Percentiles rank a stretch among this genome's conserved stretches.
Evolutionary conservation across 2,329 filamentous ascomycete genomes (phyloP).

Genomic region (Claviceps sp.): DNA sequence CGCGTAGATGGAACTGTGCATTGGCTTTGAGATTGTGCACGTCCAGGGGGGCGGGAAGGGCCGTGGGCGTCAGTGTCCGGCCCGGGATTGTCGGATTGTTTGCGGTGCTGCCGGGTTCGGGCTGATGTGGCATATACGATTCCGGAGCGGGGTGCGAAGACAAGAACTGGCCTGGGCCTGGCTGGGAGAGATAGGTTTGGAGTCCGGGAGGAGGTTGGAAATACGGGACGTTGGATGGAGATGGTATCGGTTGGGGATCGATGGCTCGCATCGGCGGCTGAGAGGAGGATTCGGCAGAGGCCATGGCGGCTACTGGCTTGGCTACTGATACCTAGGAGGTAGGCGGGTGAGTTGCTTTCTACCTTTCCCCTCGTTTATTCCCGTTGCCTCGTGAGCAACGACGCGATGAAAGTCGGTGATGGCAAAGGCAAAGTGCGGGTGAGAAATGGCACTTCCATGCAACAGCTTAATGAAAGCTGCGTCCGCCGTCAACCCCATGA

Average conservation of each 20-base stretch:
- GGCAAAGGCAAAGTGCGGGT: too few species aligned
- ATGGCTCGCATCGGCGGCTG: slow-evolving; percentile 13
- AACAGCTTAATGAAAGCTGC: too few species aligned
- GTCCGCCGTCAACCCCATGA: too few species aligned
- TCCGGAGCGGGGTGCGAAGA: slow-evolving; percentile 10
- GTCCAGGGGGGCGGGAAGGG: slow-evolving; percentile 14
- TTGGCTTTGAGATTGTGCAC: slow-evolving; percentile 17
- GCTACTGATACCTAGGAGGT: too few species aligned
- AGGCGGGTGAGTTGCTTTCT: not conserved
- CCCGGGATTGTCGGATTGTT: slow-evolving; percentile 10
- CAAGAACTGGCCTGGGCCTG: not conserved
- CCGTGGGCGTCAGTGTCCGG: slow-evolving; percentile 9
- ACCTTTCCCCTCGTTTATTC: not conserved
- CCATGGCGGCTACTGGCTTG: not conserved
- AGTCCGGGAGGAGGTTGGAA: slow-evolving; percentile 5
- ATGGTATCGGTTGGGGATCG: slow-evolving; percentile 16
- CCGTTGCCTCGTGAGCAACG: not conserved
- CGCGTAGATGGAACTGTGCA: slow-evolving; percentile 22
- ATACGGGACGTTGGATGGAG: slow-evolving; percentile 9
- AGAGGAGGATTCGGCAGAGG: slow-evolving; percentile 3
- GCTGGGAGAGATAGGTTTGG: not conserved
- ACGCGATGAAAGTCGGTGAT: too few species aligned
- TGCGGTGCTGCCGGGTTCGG: slow-evolving; percentile 8
- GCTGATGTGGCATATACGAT: slow-evolving; percentile 12
- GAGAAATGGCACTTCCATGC: too few species aligned